Percentiles rank a stretch among this genome's conserved stretches.
phyloP scores from a whole-genome alignment of 2,329 filamentous ascomycete species.

The Pseudocercospora eumusae region DNA sequence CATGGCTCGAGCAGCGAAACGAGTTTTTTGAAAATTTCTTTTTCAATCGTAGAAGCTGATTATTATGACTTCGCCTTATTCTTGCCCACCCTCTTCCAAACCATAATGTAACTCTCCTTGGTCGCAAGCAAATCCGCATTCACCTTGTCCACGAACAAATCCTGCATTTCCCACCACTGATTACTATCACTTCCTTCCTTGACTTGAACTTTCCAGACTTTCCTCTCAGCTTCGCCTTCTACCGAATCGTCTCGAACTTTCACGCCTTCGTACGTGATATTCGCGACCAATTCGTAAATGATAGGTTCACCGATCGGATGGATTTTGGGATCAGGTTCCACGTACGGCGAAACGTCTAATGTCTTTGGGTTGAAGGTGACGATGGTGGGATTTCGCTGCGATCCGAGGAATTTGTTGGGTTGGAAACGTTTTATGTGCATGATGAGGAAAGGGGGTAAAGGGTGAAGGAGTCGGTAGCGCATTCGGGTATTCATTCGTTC shows the following conservation, averaged over 20 bases:
- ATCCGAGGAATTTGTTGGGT: constrained; percentile 92
- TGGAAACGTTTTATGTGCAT: constrained; percentile 98
- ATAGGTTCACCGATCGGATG: constrained; percentile 78
- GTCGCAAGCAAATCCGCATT: constrained; percentile 88
- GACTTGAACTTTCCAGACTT: constrained; percentile 93
- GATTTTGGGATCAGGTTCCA: constrained; percentile 77
- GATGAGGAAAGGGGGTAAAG: constrained; percentile 83
- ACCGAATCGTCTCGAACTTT: constrained; percentile 76
- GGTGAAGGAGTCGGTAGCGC: constrained; percentile 85
- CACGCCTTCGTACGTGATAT: constrained; percentile 85
- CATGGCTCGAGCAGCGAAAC: neutral
- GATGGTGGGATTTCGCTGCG: constrained; percentile 90
- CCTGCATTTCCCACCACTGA: constrained; percentile 92
- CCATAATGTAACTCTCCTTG: constrained; percentile 91
- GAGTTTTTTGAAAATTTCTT: neutral
- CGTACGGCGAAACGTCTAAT: constrained; percentile 85
- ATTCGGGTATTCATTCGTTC: constrained; percentile 87
- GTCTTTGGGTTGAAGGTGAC: constrained; percentile 88
- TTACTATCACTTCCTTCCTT: constrained; percentile 65
- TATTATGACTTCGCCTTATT: constrained; percentile 21
- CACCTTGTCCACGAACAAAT: constrained; percentile 87
- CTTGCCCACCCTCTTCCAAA: constrained; percentile 63
- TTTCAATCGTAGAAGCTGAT: neutral
- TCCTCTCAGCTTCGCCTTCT: constrained; percentile 86
- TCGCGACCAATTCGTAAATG: constrained; percentile 92